Base-by-base conservation (phyloP, 2,329 filamentous ascomycete genomes). In the Apiospora saccharicola region DNA sequence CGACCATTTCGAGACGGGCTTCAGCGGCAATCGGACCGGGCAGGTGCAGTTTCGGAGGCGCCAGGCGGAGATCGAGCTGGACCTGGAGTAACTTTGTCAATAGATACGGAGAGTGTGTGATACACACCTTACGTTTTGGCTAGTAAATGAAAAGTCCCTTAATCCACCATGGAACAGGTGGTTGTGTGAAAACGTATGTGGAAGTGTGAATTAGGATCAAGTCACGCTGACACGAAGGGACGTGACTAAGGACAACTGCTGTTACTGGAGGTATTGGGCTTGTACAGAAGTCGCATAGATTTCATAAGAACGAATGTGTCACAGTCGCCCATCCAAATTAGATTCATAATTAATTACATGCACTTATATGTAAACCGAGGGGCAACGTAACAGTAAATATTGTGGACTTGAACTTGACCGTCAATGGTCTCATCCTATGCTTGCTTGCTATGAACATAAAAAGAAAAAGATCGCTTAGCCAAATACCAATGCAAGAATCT, bases 61-160 rank as follows among this genome's bases (percentile, higher is more conserved):
- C 72, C 75, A 75, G 67, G 69, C 76, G 13, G 79, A 81, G 74
- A 75, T 81, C 41, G 77, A 80, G 26, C 69, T 81, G 24, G 80
- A 81, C 26, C 46, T 51, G 41, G 14, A 68, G 67, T 68, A 41
- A 47, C 22, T 49, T 22, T 10, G 34, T 14, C 8, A 41, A 22
- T 2, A 30, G 26, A 30, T 30, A 30, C 26, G 4, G 5, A 6
- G 19, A 10, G 2, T 19, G 13, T 5, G 24, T 26, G 12, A 64
- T 14, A 37, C 19, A 14, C 12, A 64, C 16, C 57, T n/a, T 49
- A 4, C 19, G 46, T 49, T 49, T 10, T n/a, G 46, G 22, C n/a
- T n/a, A n/a, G n/a, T 64, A 7, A 41, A 41, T n/a, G 3, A 22
- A 37, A 41, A 64, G 8, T 1, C 8, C 3, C 10, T 1, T 0